A percentile compares a stretch with the other conserved stretches of the same genome.
Evolutionary conservation across 345 rosid genomes (phyloP).

Genomic region (Barbarea vulgaris): DNA sequence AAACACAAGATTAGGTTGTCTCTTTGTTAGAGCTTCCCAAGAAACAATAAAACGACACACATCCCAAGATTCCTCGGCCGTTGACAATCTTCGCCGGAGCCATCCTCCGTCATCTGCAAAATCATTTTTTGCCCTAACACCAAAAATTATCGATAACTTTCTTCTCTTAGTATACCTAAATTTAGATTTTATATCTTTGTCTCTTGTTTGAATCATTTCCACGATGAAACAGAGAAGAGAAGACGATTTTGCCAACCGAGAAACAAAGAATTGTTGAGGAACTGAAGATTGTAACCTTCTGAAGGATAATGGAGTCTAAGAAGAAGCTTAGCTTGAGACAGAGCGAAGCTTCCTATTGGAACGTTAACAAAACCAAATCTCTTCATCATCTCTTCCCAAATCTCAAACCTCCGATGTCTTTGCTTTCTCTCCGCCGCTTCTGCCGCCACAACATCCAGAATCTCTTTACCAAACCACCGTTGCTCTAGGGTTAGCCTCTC

Average conservation of each 20-base stretch:
- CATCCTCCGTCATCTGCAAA: conserved; percentile 19
- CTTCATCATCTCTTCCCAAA: conserved; percentile 74
- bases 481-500: conserved; percentile 83
- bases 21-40: conserved; percentile 38
- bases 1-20: conserved; percentile 48
- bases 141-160: conserved; percentile 12
- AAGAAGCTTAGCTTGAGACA: conserved; percentile 91
- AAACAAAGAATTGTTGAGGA: conserved; percentile 60
- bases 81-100: conserved; percentile 33
- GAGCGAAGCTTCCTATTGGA: conserved; percentile 75
- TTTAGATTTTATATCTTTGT: neutral
- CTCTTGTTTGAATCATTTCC: conserved; percentile 47
- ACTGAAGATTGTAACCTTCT: conserved; percentile 85
- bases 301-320: conserved; percentile 93
- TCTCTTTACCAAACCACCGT: conserved; percentile 88
- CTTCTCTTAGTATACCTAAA: neutral
- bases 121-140: conserved; percentile 30
- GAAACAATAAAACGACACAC: conserved; percentile 34
- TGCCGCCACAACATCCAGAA: conserved; percentile 65
- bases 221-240: conserved; percentile 92
- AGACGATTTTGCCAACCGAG: conserved; percentile 86
- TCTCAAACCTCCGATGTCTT: conserved; percentile 62
- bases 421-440: conserved; percentile 66
- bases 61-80: conserved; percentile 37
- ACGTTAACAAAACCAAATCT: conserved; percentile 69